Base-by-base conservation (phyloP, 1,284 basidiomycete genomes). In the Cutaneotrichosporon dermatis region DNA sequence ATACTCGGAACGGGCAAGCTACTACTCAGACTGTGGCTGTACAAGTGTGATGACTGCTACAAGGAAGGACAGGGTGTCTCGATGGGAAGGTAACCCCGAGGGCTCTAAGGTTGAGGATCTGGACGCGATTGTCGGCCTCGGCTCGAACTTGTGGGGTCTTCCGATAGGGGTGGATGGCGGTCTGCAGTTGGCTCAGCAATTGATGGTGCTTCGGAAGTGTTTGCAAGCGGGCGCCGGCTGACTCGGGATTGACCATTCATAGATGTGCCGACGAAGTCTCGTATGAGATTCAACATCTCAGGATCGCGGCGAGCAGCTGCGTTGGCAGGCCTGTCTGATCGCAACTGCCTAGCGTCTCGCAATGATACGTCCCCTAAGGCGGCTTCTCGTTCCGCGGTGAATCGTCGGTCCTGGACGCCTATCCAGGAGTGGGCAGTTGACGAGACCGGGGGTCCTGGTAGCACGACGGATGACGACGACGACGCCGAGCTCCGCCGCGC, bases 391-490 rank as follows among this genome's bases (percentile, higher is more conserved):
- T 35, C 39, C 2, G 37, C 7, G 9, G 12, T 9, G 45, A 35
- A 16, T 48, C 54, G 16, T 34, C 42, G 54, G 33, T 40, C 50
- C 7, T 41, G 50, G 10, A 51, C 50, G 11, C 50, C 50, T 25
- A 41, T 51, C 50, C 50, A 51, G 11, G 39, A 39, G 9, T 37
- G 37, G 4, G 50, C 50, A n/a, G 50, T 51, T 5, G 50, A 40
- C 15, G 50, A 51, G 7, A 40, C 35, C 9, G 55, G 40, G 33
- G 55, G 41, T 15, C 37, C 51, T 5, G 53, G 43, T 3, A 46
- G 33, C 3, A 36, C 45, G 12, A 46, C 11, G 12, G 55, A 60
- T 3, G 61, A 62, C 1, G 51, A 35, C 6, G 61, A 56, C 1
- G 61, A 54, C 1, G 33, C 46, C 4, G 57, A 54, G 25, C 60